Conservation (phyloP, 2,329 filamentous ascomycete genomes). For the Colletotrichum theobromicola region DNA sequence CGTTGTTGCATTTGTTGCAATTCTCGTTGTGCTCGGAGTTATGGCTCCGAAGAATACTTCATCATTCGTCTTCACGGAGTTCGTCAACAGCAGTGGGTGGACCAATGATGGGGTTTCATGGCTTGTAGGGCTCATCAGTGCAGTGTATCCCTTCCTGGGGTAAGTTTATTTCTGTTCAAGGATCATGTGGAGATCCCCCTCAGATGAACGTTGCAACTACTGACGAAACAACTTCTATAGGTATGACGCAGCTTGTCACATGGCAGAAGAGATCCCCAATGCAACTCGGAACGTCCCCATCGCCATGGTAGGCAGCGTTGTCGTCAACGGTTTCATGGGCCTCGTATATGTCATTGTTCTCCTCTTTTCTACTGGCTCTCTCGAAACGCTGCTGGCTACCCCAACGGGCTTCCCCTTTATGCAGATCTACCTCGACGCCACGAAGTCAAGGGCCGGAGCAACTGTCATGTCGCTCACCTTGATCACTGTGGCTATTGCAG, state of each 20-base stretch:
- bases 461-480: constrained; percentile 32
- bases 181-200: fast-evolving
- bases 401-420: constrained; percentile 49
- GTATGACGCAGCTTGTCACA: constrained; percentile 36
- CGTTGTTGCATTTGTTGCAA: constrained; percentile 29
- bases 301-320: constrained; percentile 36
- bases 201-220: background rate
- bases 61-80: constrained; percentile 33
- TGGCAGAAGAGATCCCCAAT: constrained; percentile 38
- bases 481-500: constrained; percentile 30
- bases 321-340: constrained; percentile 50
- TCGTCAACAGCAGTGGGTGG: constrained; percentile 37
- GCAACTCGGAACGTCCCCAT: constrained; percentile 34
- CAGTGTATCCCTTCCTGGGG: constrained; percentile 38
- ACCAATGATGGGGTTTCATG: constrained; percentile 32
- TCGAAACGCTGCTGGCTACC: constrained; percentile 41
- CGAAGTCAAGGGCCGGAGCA: constrained; percentile 27
- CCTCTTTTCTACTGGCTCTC: constrained; percentile 45
- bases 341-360: constrained; percentile 45
- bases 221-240: constrained; percentile 3
- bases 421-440: constrained; percentile 39
- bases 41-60: constrained; percentile 33
- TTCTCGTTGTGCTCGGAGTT: constrained; percentile 31
- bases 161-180: constrained; percentile 1
- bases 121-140: constrained; percentile 34